A percentile compares a stretch with the other conserved stretches of the same genome.
Evolutionary conservation across 805 yeast genomes (phyloP).

Genomic region (Saturnispora halmiae): DNA sequence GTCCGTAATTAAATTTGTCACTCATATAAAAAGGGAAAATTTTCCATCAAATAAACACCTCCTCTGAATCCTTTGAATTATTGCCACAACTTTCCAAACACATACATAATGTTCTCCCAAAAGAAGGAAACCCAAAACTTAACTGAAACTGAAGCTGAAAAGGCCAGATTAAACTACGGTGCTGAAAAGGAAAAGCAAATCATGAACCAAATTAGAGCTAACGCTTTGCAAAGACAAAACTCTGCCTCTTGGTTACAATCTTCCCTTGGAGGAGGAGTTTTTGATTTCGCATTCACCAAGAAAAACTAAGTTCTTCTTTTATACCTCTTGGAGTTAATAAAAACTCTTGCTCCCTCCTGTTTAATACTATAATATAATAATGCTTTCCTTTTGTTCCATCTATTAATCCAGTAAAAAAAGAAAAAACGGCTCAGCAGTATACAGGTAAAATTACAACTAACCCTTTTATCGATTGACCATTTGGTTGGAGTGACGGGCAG

Average conservation of each 20-base stretch:
- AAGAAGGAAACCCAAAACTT: slow-evolving; percentile 25
- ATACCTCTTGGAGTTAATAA: neutral
- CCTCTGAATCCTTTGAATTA: too few species aligned
- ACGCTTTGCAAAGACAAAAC: slow-evolving; percentile 21
- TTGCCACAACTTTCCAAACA: neutral
- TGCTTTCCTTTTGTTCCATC: too few species aligned
- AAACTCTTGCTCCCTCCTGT: neutral
- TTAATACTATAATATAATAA: too few species aligned
- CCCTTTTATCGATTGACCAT: too few species aligned
- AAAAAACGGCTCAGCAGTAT: too few species aligned
- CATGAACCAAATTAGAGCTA: slow-evolving; percentile 30
- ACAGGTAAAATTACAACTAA: too few species aligned
- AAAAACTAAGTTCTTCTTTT: slow-evolving; percentile 11
- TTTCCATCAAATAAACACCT: neutral
- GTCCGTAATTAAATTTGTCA: neutral
- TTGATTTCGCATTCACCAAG: slow-evolving; percentile 26
- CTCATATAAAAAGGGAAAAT: neutral
- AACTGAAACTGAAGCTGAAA: slow-evolving; percentile 27
- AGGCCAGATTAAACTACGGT: slow-evolving; percentile 29
- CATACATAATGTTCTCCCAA: slow-evolving; percentile 22
- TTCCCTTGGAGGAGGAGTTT: slow-evolving; percentile 25
- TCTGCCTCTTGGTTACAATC: slow-evolving; percentile 24
- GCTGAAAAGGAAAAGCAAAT: slow-evolving; percentile 34
- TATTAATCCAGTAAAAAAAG: too few species aligned
- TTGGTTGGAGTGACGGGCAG: too few species aligned